phyloP scores from a whole-genome alignment of 2,329 filamentous ascomycete species.

The Bimuria novae-zelandiae region DNA sequence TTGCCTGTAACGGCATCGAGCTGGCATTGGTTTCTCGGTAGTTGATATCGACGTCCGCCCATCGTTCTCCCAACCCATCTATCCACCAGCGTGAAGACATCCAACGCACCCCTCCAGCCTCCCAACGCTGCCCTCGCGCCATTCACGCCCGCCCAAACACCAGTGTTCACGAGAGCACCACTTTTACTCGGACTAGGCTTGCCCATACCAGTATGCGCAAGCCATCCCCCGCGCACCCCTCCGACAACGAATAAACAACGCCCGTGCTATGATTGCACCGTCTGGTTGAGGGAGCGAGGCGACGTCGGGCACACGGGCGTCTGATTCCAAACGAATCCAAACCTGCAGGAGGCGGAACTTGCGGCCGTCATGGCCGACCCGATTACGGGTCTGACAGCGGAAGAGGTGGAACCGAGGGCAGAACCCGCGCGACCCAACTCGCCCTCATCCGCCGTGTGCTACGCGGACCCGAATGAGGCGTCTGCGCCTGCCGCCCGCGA shows the following conservation, averaged over 20 bases:
- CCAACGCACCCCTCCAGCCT: background rate
- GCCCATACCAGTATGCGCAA: slow-evolving; percentile 36
- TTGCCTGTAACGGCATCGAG: slow-evolving; percentile 13
- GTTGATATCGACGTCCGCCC: slow-evolving; percentile 2
- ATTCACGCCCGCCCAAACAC: slow-evolving; percentile 11
- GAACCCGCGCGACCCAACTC: slow-evolving; percentile 20
- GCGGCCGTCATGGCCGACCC: slow-evolving; percentile 36
- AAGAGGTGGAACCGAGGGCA: slow-evolving; percentile 11
- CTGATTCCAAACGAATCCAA: slow-evolving; percentile 17
- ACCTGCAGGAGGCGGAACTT: slow-evolving; percentile 27
- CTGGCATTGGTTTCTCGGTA: slow-evolving; percentile 11
- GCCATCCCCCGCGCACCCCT: slow-evolving; percentile 19
- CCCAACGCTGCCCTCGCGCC: background rate
- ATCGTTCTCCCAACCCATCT: slow-evolving; percentile 14
- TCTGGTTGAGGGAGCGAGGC: slow-evolving; percentile 26
- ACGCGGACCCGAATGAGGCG: slow-evolving; percentile 23
- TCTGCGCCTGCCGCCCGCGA: slow-evolving; percentile 15
- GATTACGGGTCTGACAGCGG: slow-evolving; percentile 29
- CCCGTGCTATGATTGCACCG: slow-evolving; percentile 35
- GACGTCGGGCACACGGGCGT: slow-evolving; percentile 23
- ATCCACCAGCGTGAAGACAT: too few species aligned
- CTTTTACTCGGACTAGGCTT: slow-evolving; percentile 1
- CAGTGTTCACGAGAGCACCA: background rate
- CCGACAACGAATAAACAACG: slow-evolving; percentile 20
- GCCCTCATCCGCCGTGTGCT: slow-evolving; percentile 34